These are phyloP conservation scores for Russula sp. DNA, from an alignment of 768 basidiomycete species.

Conservation along the genomic window DNA sequence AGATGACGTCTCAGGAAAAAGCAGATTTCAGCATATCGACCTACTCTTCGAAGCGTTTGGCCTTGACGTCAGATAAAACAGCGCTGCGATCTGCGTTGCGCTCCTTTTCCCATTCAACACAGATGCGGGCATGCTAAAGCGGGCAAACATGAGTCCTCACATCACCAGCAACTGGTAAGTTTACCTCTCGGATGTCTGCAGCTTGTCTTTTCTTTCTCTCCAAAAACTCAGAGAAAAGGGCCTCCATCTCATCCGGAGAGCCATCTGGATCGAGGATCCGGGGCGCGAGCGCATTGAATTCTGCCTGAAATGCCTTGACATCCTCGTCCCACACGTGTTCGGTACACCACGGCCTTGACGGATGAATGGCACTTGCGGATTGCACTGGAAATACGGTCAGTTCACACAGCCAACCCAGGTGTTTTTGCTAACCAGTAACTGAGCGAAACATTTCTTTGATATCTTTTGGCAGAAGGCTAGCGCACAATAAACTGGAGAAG, in stretches of 20 bases:
- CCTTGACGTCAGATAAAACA: constrained; percentile 12
- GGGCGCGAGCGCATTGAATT: background rate
- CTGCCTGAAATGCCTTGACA: background rate
- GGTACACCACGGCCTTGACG: constrained; percentile 1
- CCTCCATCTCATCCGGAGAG: background rate
- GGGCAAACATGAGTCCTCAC: background rate
- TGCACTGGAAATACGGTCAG: background rate
- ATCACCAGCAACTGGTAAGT: background rate
- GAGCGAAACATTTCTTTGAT: constrained; percentile 3
- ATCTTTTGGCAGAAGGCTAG: constrained; percentile 1
- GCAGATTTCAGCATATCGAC: background rate
- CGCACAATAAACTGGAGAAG: constrained; percentile 2
- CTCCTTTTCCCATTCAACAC: constrained; percentile 8
- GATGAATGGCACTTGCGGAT: background rate
- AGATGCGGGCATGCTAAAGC: constrained; percentile 5
- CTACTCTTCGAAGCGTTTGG: constrained; percentile 15
- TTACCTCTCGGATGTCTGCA: background rate
- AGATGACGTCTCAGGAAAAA: background rate
- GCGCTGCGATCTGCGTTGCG: constrained; percentile 13
- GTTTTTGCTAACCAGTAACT: background rate
- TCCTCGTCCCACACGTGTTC: constrained; percentile 13
- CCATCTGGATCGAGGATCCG: background rate
- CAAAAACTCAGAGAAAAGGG: background rate
- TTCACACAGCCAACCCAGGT: background rate
- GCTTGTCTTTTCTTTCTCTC: background rate